Conservation (phyloP, 2,329 filamentous ascomycete genomes). For the Paraconiothyrium sp. region DNA sequence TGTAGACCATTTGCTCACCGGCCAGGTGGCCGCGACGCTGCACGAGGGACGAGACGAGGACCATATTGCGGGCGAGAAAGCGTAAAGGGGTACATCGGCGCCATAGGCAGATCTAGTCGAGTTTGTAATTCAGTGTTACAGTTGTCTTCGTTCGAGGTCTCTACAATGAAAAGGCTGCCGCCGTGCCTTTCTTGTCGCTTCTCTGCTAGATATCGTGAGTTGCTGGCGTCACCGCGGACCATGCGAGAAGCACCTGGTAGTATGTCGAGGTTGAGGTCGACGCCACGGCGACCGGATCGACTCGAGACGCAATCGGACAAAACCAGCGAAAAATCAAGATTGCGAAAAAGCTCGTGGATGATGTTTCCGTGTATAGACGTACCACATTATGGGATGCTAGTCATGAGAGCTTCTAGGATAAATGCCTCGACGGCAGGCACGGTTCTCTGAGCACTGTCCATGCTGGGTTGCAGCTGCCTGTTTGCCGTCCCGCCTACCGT, state of each 20-base stretch:
- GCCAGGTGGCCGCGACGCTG: conserved; percentile 47
- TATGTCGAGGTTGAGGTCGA: neutral
- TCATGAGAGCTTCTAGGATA: no score
- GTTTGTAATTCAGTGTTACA: neutral
- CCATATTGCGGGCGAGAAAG: conserved; percentile 13
- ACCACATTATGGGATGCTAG: neutral
- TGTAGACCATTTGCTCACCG: conserved; percentile 46
- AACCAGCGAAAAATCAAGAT: neutral
- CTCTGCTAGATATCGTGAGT: no score
- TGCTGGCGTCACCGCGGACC: neutral
- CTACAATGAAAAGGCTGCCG: neutral
- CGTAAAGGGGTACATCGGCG: neutral
- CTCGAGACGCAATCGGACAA: neutral
- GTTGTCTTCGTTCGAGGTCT: neutral
- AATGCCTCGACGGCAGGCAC: neutral
- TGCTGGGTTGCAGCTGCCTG: neutral
- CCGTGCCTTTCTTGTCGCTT: neutral
- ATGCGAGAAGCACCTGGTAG: no score
- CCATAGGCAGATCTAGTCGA: neutral
- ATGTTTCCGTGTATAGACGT: neutral
- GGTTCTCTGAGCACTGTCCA: neutral
- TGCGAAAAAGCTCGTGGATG: neutral
- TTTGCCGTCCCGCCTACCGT: neutral
- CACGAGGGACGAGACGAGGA: conserved; percentile 28
- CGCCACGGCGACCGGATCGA: neutral